Evolutionary conservation across 108 stramenopile species (phyloP).

Genomic region (Nannochloropsis gaditana): DNA sequence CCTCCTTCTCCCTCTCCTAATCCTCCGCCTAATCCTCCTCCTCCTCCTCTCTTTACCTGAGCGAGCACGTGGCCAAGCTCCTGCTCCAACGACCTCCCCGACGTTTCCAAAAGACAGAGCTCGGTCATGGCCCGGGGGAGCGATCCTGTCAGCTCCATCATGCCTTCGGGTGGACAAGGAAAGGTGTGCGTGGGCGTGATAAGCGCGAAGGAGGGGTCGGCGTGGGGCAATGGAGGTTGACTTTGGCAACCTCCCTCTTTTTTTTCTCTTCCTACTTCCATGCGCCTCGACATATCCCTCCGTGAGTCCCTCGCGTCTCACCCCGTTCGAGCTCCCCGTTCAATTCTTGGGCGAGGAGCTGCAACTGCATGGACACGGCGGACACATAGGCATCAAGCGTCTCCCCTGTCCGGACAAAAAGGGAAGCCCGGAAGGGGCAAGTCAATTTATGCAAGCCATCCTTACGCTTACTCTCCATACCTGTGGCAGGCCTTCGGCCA

Average conservation of each 20-base stretch:
- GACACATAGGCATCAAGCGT: background rate
- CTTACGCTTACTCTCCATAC: too few species aligned
- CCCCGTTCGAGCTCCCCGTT: slow-evolving; percentile 1
- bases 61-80: background rate
- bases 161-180: too few species aligned
- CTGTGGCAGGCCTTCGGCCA: too few species aligned
- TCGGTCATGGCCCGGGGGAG: background rate
- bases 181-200: too few species aligned
- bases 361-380: background rate
- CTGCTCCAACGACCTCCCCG: background rate
- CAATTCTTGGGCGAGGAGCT: background rate
- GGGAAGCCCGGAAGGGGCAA: background rate
- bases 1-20: too few species aligned
- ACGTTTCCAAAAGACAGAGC: background rate
- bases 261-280: too few species aligned
- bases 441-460: background rate
- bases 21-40: too few species aligned
- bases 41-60: background rate
- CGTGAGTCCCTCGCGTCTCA: too few species aligned
- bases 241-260: too few species aligned
- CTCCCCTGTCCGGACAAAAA: background rate
- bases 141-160: background rate
- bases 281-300: too few species aligned
- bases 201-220: too few species aligned
- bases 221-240: too few species aligned